A percentile compares a stretch with the other conserved stretches of the same genome.
These are phyloP conservation scores for Zygosaccharomyces pseudorouxii DNA, from an alignment of 805 yeast genomes.

Conservation along the genomic window DNA sequence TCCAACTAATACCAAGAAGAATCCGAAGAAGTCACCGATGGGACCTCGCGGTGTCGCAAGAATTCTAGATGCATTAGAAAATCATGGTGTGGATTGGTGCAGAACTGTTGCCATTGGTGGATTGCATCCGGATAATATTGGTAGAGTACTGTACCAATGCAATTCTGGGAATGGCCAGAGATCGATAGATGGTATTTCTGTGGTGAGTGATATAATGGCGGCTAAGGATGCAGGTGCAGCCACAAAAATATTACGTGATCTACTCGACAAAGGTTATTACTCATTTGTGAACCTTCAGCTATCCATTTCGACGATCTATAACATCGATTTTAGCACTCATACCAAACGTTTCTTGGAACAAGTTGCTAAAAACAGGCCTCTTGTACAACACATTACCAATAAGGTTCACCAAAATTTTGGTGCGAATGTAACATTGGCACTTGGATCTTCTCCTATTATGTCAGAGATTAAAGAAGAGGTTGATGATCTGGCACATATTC, in stretches of 20 bases:
- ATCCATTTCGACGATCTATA: neutral
- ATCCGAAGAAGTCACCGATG: conserved; percentile 49
- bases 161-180: conserved; percentile 42
- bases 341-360: conserved; percentile 19
- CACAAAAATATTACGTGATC: conserved; percentile 38
- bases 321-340: neutral
- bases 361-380: conserved; percentile 41
- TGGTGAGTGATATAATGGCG: conserved; percentile 84
- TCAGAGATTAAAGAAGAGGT: conserved; percentile 68
- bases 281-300: conserved; percentile 14
- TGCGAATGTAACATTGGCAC: conserved; percentile 79
- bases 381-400: conserved; percentile 85
- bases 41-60: conserved; percentile 65
- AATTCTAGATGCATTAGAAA: conserved; percentile 46
- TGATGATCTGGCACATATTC: conserved; percentile 54
- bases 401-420: conserved; percentile 83
- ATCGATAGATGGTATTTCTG: conserved; percentile 74
- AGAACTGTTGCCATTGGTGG: conserved; percentile 81
- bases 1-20: conserved; percentile 66
- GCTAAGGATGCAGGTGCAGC: conserved; percentile 48
- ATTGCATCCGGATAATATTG: conserved; percentile 57
- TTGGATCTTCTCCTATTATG: conserved; percentile 88
- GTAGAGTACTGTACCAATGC: conserved; percentile 49
- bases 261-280: conserved; percentile 20
- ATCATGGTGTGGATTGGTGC: conserved; percentile 37